phyloP scores from a whole-genome alignment of 2,329 filamentous ascomycete genomes.

The Penicillium crustosum region DNA sequence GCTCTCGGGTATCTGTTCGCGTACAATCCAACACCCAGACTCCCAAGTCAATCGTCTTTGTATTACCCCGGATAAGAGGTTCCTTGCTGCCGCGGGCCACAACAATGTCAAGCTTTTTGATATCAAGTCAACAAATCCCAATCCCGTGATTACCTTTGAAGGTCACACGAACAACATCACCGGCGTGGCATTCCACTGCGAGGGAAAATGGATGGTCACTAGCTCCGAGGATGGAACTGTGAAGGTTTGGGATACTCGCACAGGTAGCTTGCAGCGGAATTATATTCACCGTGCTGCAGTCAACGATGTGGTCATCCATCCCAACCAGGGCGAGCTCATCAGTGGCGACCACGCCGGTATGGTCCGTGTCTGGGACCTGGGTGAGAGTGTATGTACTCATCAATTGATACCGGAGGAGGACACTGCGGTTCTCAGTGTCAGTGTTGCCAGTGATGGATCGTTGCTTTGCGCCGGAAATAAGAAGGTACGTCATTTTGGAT shows the following conservation, averaged over 20 bases:
- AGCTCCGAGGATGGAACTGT: slow-evolving; percentile 95
- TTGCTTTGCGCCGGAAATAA: slow-evolving; percentile 93
- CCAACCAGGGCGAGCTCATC: slow-evolving; percentile 97
- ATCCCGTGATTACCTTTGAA: slow-evolving; percentile 88
- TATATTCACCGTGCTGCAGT: slow-evolving; percentile 87
- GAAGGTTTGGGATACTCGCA: slow-evolving; percentile 94
- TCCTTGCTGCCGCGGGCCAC: slow-evolving; percentile 75
- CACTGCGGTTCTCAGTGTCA: slow-evolving; percentile 88
- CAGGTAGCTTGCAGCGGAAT: slow-evolving; percentile 82
- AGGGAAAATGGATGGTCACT: slow-evolving; percentile 99
- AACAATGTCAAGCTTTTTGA: slow-evolving; percentile 97
- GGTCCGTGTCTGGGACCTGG: slow-evolving; percentile 92
- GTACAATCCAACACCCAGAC: slow-evolving; percentile 96
- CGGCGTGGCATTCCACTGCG: slow-evolving; percentile 95
- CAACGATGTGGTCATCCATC: slow-evolving; percentile 99
- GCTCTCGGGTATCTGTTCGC: slow-evolving; percentile 93
- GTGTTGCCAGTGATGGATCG: slow-evolving; percentile 90
- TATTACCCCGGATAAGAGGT: slow-evolving; percentile 97
- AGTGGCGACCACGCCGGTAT: slow-evolving; percentile 91
- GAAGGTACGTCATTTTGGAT: slow-evolving; percentile 53
- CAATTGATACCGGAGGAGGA: slow-evolving; percentile 96
- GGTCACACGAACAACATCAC: slow-evolving; percentile 96
- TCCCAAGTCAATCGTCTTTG: slow-evolving; percentile 98
- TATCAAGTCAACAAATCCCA: slow-evolving; percentile 97
- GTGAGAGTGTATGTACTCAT: slow-evolving; percentile 95